phyloP scores from a whole-genome alignment of 1,139 yeast species.

The Scheffersomyces illinoinensis region DNA sequence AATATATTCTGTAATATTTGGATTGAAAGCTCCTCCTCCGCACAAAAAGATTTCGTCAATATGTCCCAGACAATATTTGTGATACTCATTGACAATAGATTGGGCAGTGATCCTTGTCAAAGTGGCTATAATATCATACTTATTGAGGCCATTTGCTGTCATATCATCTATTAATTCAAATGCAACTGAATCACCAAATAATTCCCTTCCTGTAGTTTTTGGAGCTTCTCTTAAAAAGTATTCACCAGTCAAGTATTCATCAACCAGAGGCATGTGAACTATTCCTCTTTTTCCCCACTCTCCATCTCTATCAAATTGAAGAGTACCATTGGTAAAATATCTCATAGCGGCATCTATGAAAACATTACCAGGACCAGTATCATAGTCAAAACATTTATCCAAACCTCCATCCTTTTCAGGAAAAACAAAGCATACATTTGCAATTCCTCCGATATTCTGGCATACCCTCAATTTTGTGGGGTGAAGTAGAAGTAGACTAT shows the following conservation, averaged over 20 bases:
- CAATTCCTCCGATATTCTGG: constrained; percentile 15
- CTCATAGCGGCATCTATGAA: constrained; percentile 15
- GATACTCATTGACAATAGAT: constrained; percentile 10
- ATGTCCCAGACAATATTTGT: constrained; percentile 6
- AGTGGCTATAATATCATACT: constrained; percentile 11
- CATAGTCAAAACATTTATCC: constrained; percentile 11
- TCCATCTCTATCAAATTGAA: constrained; percentile 12
- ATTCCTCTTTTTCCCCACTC: constrained; percentile 9
- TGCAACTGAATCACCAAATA: constrained; percentile 13
- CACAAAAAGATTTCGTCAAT: constrained; percentile 12
- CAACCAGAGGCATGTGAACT: constrained; percentile 9
- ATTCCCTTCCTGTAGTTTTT: constrained; percentile 13
- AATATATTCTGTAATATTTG: constrained; percentile 8
- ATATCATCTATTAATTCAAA: constrained; percentile 5
- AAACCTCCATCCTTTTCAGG: constrained; percentile 11
- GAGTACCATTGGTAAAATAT: constrained; percentile 9
- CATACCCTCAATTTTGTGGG: constrained; percentile 10
- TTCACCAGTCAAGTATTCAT: constrained; percentile 6
- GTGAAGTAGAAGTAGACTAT: constrained; percentile 10
- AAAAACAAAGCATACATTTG: constrained; percentile 11
- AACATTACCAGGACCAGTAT: constrained; percentile 14
- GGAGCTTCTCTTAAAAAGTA: constrained; percentile 11
- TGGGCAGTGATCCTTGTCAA: constrained; percentile 12
- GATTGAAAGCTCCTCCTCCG: constrained; percentile 14
- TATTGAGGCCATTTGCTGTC: constrained; percentile 4